Conservation (phyloP, 2,329 filamentous ascomycete species). For the Trematosphaeria pertusa region DNA sequence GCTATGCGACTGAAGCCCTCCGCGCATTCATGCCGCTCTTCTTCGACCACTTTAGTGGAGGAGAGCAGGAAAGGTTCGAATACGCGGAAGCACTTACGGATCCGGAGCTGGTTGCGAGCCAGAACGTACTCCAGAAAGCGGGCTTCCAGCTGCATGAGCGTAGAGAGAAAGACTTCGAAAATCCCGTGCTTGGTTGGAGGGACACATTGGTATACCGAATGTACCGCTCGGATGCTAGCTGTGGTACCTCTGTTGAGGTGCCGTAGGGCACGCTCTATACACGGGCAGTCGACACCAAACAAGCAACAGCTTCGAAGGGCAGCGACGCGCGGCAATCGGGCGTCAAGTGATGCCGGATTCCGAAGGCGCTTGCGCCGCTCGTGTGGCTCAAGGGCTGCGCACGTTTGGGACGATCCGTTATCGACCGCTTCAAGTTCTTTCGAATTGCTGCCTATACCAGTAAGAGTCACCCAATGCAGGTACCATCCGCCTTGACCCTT, state of each 20-base stretch:
- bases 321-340: too few species aligned
- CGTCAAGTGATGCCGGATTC: too few species aligned
- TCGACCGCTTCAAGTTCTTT: too few species aligned
- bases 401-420: too few species aligned
- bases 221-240: slow-evolving; percentile 20
- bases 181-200: slow-evolving; percentile 41
- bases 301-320: not conserved
- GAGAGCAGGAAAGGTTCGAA: slow-evolving; percentile 36
- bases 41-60: slow-evolving; percentile 46
- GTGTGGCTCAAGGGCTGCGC: too few species aligned
- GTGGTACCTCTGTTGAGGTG: not conserved
- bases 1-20: slow-evolving; percentile 55
- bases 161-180: slow-evolving; percentile 51
- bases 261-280: not conserved
- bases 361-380: too few species aligned
- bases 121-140: slow-evolving; percentile 62
- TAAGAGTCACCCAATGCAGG: too few species aligned
- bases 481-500: too few species aligned
- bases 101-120: slow-evolving; percentile 60
- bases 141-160: slow-evolving; percentile 60
- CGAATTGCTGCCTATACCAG: too few species aligned
- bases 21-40: slow-evolving; percentile 50
- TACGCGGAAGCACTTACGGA: slow-evolving; percentile 57
- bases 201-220: slow-evolving; percentile 48
- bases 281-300: not conserved